phyloP scores from a whole-genome alignment of 1,284 basidiomycete genomes.

The Heterobasidion parviporum region DNA sequence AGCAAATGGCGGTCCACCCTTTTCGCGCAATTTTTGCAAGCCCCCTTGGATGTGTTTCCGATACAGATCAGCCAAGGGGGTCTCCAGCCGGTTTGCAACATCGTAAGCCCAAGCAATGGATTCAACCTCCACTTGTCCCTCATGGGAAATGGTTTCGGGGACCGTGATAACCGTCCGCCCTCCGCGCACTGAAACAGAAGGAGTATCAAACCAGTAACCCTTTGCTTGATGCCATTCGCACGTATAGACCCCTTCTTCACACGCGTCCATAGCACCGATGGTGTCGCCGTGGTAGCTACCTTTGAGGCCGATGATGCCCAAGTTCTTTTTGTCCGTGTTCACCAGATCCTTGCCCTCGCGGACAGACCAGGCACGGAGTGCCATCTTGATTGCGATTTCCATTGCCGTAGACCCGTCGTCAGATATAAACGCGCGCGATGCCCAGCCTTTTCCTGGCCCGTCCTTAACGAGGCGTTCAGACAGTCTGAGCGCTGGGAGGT shows the following conservation, averaged over 20 bases:
- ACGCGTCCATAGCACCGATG: slow-evolving; percentile 96
- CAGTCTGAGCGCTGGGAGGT: slow-evolving; percentile 78
- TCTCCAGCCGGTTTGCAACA: slow-evolving; percentile 51
- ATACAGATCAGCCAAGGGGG: slow-evolving; percentile 63
- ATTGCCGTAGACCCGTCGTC: slow-evolving; percentile 96
- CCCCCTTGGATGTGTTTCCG: slow-evolving; percentile 47
- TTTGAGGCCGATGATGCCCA: slow-evolving; percentile 82
- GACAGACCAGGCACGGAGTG: slow-evolving; percentile 63
- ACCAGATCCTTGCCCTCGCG: slow-evolving; percentile 17
- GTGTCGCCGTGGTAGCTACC: slow-evolving; percentile 99
- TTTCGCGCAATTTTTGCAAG: slow-evolving; percentile 41
- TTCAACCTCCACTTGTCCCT: slow-evolving; percentile 17
- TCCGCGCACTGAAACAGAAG: slow-evolving; percentile 62
- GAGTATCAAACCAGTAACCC: slow-evolving; percentile 92
- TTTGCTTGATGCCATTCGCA: slow-evolving; percentile 96
- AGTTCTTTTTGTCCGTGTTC: slow-evolving; percentile 34
- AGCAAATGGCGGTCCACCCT: slow-evolving; percentile 37
- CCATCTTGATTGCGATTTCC: slow-evolving; percentile 98
- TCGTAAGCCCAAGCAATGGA: slow-evolving; percentile 70
- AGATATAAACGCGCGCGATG: slow-evolving; percentile 84
- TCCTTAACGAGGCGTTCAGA: slow-evolving; percentile 61
- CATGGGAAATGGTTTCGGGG: slow-evolving; percentile 36
- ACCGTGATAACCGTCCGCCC: slow-evolving; percentile 55
- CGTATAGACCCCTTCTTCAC: slow-evolving; percentile 85
- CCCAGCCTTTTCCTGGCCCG: slow-evolving; percentile 86